Base-by-base conservation (phyloP, 1,284 basidiomycete genomes). In the Phellopilus nigrolimitatus region DNA sequence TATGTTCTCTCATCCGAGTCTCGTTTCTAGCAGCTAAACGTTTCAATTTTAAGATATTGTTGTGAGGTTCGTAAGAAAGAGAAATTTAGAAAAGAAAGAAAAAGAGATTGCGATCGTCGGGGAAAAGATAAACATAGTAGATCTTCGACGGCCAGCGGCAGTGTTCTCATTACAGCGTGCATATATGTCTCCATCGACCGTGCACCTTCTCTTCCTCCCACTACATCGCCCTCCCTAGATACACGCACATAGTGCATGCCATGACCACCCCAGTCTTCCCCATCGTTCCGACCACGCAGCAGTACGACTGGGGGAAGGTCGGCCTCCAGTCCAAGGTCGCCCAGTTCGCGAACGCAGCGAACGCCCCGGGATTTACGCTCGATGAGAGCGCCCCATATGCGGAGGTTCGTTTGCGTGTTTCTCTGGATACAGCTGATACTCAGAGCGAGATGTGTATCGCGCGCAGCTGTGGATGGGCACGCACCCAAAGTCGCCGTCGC, bases 381-480 rank as follows among this genome's bases (percentile, higher is more conserved):
- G 69, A 79, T 51, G 67, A 74, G 49, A 62, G 63, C 9, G 60
- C 66, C 15, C 75, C 78, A 7, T 83, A 82, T 60, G 80, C 83
- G 28, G 83, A 86, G 72, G 83, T 83, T 53, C 53, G 76, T 40
- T 44, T 27, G 27, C 24, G 12, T 15, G 24, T 41, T n/a, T 21
- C 22, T 54, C 21, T 50, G 33, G 27, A 40, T n/a, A 36, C 17
- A 47, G 28, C 33, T 33, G 8, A 22, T 15, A 15, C n/a, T 41
- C 13, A n/a, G 30, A 15, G 13, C 33, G 27, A 47, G 36, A 53
- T 40, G 15, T 33, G 39, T 33, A 27, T 47, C 15, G 25, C 37
- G 8, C 28, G 46, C 61, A 95, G 91, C 72, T 97, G 39, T 99
- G 97, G 97, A 99, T 99, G 95, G 97, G 97, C 13, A 98, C 97